Evolutionary conservation across 805 yeast genomes (phyloP).

Genomic region (Spathaspora arborariae): DNA sequence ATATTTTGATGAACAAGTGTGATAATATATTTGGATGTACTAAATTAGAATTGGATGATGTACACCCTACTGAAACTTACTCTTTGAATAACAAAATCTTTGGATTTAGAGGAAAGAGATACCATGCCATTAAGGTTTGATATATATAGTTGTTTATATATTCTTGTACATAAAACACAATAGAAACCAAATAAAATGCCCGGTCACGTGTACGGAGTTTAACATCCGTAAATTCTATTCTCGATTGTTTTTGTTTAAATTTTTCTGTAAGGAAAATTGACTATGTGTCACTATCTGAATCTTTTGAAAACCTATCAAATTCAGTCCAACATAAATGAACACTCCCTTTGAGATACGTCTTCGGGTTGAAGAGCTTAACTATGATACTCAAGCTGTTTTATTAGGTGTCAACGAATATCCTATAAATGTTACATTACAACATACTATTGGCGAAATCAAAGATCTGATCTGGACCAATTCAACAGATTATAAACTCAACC

Average conservation of each 20-base stretch:
- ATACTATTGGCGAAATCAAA: slow-evolving; percentile 19
- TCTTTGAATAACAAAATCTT: slow-evolving; percentile 87
- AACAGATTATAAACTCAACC: slow-evolving; percentile 19
- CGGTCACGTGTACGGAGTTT: too few relatives aligned
- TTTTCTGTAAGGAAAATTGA: background rate
- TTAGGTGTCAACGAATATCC: slow-evolving; percentile 3
- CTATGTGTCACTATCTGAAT: background rate
- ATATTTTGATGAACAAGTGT: slow-evolving; percentile 70
- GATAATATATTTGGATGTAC: slow-evolving; percentile 78
- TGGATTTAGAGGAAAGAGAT: slow-evolving; percentile 94
- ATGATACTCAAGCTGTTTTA: background rate
- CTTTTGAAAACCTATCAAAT: too few relatives aligned
- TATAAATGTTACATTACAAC: slow-evolving; percentile 17
- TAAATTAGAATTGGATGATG: slow-evolving; percentile 91
- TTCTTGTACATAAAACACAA: background rate
- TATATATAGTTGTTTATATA: background rate
- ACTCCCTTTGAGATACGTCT: slow-evolving; percentile 5
- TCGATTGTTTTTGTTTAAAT: too few relatives aligned
- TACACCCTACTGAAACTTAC: slow-evolving; percentile 88
- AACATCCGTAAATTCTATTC: too few relatives aligned
- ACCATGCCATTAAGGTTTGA: slow-evolving; percentile 63
- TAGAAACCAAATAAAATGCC: background rate
- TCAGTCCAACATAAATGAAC: background rate
- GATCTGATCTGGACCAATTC: slow-evolving; percentile 28
- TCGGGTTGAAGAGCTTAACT: background rate